phyloP scores from a whole-genome alignment of 192 early-diverging fungal genomes.

The Podila epigama region DNA sequence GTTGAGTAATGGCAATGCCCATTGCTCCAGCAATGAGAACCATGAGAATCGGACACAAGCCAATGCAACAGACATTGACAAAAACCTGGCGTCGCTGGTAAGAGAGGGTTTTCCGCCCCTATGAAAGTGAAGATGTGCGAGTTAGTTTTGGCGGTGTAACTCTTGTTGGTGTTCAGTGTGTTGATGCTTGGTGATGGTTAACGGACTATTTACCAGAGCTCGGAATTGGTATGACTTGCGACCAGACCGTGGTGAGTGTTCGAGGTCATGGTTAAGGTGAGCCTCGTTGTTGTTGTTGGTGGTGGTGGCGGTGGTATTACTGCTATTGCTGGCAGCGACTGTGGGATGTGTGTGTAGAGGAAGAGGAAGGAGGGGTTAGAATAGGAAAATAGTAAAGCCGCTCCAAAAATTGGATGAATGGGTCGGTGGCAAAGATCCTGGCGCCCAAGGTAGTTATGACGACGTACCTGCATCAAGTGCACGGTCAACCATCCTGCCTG shows the following conservation, averaged over 20 bases:
- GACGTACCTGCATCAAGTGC: not conserved
- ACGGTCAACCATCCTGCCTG: not conserved
- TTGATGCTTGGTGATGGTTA: not conserved
- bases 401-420: not conserved
- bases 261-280: not conserved
- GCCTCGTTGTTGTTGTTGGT: not conserved
- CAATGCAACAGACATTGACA: slow-evolving; percentile 75
- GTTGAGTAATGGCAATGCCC: slow-evolving; percentile 58
- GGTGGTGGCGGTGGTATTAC: not conserved
- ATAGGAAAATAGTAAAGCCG: not conserved
- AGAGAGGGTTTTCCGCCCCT: slow-evolving; percentile 68
- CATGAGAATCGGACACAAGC: slow-evolving; percentile 74
- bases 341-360: not conserved
- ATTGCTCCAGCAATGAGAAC: slow-evolving; percentile 66
- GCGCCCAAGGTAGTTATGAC: not conserved
- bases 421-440: no score
- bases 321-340: slow-evolving; percentile 14
- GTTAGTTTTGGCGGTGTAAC: not conserved
- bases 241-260: slow-evolving; percentile 33
- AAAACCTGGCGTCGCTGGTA: slow-evolving; percentile 77
- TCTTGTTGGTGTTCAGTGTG: not conserved
- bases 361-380: not conserved
- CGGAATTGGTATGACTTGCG: slow-evolving; percentile 52
- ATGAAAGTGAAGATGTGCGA: not conserved
- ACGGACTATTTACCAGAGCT: slow-evolving; percentile 30